A percentile compares a stretch with the other conserved stretches of the same genome.
Conservation (phyloP, 192 early-diverging fungal species). For the Mortierella alpina region DNA sequence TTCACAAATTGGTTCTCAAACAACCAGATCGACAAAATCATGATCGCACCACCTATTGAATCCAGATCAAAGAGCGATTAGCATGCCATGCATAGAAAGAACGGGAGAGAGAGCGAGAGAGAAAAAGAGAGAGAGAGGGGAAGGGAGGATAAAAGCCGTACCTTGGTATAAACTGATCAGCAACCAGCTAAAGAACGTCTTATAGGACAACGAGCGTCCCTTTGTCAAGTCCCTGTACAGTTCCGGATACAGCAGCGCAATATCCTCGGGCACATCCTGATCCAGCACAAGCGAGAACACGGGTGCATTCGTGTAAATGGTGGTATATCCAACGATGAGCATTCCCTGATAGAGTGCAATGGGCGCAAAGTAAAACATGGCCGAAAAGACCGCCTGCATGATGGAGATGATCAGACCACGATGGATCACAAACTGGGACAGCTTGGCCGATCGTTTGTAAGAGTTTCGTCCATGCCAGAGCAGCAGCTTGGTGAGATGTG, state of each 20-base stretch:
- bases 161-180: slow-evolving; percentile 97
- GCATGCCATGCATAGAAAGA: neutral
- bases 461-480: slow-evolving; percentile 97
- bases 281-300: slow-evolving; percentile 96
- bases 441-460: slow-evolving; percentile 92
- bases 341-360: slow-evolving; percentile 94
- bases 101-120: neutral
- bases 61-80: slow-evolving; percentile 2
- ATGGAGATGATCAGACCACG: slow-evolving; percentile 97
- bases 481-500: slow-evolving; percentile 84
- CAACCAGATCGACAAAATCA: slow-evolving; percentile 93
- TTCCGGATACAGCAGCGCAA: slow-evolving; percentile 92
- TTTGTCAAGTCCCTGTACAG: slow-evolving; percentile 95
- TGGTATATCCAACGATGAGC: slow-evolving; percentile 93
- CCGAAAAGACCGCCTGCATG: slow-evolving; percentile 97
- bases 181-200: slow-evolving; percentile 96
- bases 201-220: slow-evolving; percentile 89
- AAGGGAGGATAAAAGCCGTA: slow-evolving; percentile 19
- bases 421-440: slow-evolving; percentile 97
- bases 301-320: slow-evolving; percentile 95
- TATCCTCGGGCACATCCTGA: slow-evolving; percentile 88
- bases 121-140: neutral
- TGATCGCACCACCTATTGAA: slow-evolving; percentile 80
- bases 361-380: slow-evolving; percentile 97
- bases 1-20: slow-evolving; percentile 97